Conservation (phyloP, 1,139 yeast species). For the Scheffersomyces lignicola region DNA sequence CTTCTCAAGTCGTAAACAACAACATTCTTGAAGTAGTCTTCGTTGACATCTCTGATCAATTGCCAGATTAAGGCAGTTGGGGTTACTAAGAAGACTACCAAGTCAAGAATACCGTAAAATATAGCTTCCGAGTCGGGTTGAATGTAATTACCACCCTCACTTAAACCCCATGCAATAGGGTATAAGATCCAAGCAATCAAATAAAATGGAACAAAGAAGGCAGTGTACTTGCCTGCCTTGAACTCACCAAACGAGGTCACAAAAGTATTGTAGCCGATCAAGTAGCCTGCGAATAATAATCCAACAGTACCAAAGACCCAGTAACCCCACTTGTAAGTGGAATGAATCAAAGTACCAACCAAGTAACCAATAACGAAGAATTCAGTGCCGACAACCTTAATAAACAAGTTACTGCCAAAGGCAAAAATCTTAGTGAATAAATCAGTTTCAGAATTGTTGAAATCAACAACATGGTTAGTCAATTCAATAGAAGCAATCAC, state of each 20-base stretch:
- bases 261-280: conserved; percentile 19
- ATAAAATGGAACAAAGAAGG: conserved; percentile 26
- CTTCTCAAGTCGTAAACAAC: conserved; percentile 3
- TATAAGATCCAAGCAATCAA: conserved; percentile 48
- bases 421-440: conserved; percentile 24
- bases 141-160: conserved; percentile 68
- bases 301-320: conserved; percentile 42
- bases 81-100: conserved; percentile 42
- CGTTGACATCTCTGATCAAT: conserved; percentile 29
- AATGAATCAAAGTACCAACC: conserved; percentile 53
- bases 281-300: conserved; percentile 36
- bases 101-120: conserved; percentile 63
- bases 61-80: conserved; percentile 40
- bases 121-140: conserved; percentile 68
- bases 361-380: conserved; percentile 53
- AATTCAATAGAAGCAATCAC: conserved; percentile 48
- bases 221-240: conserved; percentile 19
- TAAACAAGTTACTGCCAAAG: conserved; percentile 24
- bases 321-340: conserved; percentile 71
- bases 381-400: conserved; percentile 44
- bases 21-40: conserved; percentile 27
- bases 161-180: conserved; percentile 61
- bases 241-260: conserved; percentile 11
- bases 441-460: conserved; percentile 16
- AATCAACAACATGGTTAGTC: conserved; percentile 36